Base-by-base conservation (phyloP, 768 basidiomycete species). In the Epithele typhae region DNA sequence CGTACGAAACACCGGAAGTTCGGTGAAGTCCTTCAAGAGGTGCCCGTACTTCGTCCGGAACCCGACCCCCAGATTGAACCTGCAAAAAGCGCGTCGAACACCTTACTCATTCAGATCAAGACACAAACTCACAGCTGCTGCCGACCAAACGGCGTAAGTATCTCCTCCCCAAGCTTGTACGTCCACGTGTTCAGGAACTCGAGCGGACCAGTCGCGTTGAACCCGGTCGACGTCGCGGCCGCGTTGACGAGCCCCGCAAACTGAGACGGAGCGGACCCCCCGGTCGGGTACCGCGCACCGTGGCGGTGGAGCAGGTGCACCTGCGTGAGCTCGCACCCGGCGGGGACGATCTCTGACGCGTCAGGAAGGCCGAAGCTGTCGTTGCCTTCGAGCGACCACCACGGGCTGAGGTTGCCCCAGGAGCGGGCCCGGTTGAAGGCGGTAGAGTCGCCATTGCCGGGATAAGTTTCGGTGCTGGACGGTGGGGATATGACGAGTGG, bases 321-420 rank as follows among this genome's bases (percentile, higher is more conserved):
- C 39, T 72, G 74, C 2, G 66, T 68, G 37, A 81, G 53, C 24
- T 62, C 62, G 51, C 78, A 81, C 0, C 71, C 72, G 1, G 63
- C 59, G 0, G 78, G 79, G 18, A 78, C 65, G 12, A 65, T 35
- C 1, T 75, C 68, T 11, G 74, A 73, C 8, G 78, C 61, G 21
- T 71, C 58, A 7, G 68, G 71, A 15, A 80, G 63, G n/a, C 78
- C 78, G 55, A 76, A 76, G 2, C 47, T 49, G 49, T 46, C 57
- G 2, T 47, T 49, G 49, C 48, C 57, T 2, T 69, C 60, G 18
- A 78, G 68, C 10, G 77, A 79, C 52, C 70, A 71, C 70, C 71
- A 75, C 1, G 77, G 77, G 4, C 71, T 64, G 27, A 77, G 69
- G 53, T 73, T 76, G 21, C 76, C 79, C 63, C 71, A 71, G 43